A percentile compares a stretch with the other conserved stretches of the same genome.
Evolutionary conservation across 148 eudicot genomes (phyloP).

Genomic region (Arbutus unedo): DNA sequence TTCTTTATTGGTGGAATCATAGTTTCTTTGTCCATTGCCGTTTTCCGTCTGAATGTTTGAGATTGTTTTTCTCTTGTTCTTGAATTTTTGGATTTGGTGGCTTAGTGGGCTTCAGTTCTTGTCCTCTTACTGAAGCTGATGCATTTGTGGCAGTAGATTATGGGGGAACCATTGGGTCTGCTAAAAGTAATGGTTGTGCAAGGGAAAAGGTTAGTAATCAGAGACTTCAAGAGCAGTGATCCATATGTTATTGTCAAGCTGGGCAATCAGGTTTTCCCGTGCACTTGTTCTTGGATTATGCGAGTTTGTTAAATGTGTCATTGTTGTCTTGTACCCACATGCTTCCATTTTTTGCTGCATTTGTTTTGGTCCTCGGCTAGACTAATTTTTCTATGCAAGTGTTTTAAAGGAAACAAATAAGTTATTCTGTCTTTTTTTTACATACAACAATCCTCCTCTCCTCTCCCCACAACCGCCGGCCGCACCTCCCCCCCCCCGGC

Average conservation of each 20-base stretch:
- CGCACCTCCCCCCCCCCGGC: too few species aligned
- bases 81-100: not conserved
- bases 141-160: conserved; percentile 18
- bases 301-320: not conserved
- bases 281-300: conserved; percentile 1
- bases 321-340: not conserved
- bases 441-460: too few species aligned
- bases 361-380: not conserved
- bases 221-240: conserved; percentile 78
- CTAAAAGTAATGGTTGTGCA: conserved; percentile 56
- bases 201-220: conserved; percentile 57
- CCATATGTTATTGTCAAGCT: conserved; percentile 70
- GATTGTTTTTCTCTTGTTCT: not conserved
- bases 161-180: conserved; percentile 41
- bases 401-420: not conserved
- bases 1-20: not conserved
- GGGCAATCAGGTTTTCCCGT: conserved; percentile 49
- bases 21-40: not conserved
- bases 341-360: not conserved
- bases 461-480: too few species aligned
- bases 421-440: too few species aligned
- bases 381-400: not conserved
- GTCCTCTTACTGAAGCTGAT: conserved; percentile 7
- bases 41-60: not conserved
- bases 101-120: conserved; percentile 7